Base-by-base conservation (phyloP, 129 eudicot species). In the Arctium lappa region DNA sequence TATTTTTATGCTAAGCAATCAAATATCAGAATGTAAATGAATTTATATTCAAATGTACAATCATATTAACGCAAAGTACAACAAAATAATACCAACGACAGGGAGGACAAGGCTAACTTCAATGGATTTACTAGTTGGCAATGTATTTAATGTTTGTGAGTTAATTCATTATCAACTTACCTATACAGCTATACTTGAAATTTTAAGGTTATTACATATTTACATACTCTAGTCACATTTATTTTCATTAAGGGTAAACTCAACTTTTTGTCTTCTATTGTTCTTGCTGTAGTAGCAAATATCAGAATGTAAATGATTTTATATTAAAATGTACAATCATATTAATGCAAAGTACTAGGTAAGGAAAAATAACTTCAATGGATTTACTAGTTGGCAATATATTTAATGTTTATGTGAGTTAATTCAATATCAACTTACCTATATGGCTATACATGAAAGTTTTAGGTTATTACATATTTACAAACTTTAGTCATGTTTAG, bases 381-480 rank as follows among this genome's bases (percentile, higher is more conserved):
- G 32, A 53, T 63, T 62, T 72, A 72, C 29, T 72, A 72, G 16
- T 53, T 76, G 16, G 29, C 27, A 48, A 69, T 50, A 46, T 68
- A 36, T 53, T 60, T 60, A 44, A 29, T 72, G 30, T 72, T 50
- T 29, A 83, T 30, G 66, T 68, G 39, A 32, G 74, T 18, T 42
- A 13, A 72, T 10, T 81, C 16, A 74, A 18, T 15, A 44, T 73
- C 36, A 78, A 65, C 68, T 72, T 72, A 39, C 74, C 74, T 32
- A 56, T 71, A 78, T 60, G 75, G 40, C 48, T 18, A 84, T 46
- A 72, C 1, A 11, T 42, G 10, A 8, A 40, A 46, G 10, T 46
- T 77, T 46, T 78, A 63, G 37, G 76, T 73, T 79, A 77, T 31
- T 72, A 70, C 78, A 34, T n/a, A 50, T 50, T 50, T 50, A 56